Conservation (phyloP, 2,329 filamentous ascomycete genomes). For the Epichloe amarillans region DNA sequence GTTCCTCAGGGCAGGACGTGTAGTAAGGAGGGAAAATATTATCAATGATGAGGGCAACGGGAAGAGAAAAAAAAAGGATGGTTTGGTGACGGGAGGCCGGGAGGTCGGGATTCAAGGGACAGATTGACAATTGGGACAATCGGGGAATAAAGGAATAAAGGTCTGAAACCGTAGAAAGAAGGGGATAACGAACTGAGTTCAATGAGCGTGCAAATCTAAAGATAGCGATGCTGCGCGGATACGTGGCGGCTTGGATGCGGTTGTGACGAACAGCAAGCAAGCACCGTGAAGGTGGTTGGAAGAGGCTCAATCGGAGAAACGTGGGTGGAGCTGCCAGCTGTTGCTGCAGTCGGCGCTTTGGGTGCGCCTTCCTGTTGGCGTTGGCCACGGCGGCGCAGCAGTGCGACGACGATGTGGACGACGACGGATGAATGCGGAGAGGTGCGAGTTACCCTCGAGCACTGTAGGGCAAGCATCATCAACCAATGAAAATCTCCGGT, state of each 20-base stretch:
- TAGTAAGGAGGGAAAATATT: slow-evolving; percentile 9
- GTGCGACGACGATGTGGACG: not conserved
- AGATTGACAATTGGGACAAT: slow-evolving; percentile 6
- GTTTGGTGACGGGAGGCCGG: not conserved
- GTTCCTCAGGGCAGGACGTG: slow-evolving; percentile 1
- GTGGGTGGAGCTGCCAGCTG: slow-evolving; percentile 6
- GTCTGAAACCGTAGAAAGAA: slow-evolving; percentile 7
- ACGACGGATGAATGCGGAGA: slow-evolving; percentile 1
- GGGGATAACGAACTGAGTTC: slow-evolving; percentile 21
- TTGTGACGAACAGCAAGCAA: slow-evolving; percentile 3
- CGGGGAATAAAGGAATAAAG: slow-evolving; percentile 5
- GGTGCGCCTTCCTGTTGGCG: not conserved
- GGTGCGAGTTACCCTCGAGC: not conserved
- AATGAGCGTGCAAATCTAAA: slow-evolving; percentile 15
- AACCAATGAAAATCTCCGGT: not conserved
- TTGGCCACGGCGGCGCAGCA: not conserved
- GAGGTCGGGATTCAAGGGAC: not conserved
- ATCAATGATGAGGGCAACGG: slow-evolving; percentile 6
- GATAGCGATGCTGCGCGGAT: slow-evolving; percentile 12
- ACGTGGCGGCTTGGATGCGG: slow-evolving; percentile 6
- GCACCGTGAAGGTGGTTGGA: slow-evolving; percentile 6
- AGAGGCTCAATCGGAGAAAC: slow-evolving; percentile 5
- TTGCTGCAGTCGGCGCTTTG: not conserved
- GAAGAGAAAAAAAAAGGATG: slow-evolving; percentile 1
- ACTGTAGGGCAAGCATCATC: not conserved